Base-by-base conservation (phyloP, 805 yeast species). In the Candida corydali region DNA sequence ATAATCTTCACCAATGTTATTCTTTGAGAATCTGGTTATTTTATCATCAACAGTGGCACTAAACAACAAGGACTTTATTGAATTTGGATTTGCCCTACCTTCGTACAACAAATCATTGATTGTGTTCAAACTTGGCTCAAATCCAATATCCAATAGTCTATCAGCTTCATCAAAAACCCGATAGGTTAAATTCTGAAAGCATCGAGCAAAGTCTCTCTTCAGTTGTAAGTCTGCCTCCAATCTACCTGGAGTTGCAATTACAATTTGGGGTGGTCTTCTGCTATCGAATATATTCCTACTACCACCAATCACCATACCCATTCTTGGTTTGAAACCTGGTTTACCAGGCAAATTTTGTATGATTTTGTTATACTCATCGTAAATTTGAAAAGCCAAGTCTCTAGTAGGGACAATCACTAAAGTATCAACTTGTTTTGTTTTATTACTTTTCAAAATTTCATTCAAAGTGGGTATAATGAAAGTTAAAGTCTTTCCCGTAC, bases 401-500 rank as follows among this genome's bases (percentile, higher is more conserved):
- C 97, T 77, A 5, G 96, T 88, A 32, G 97, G 97, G 3, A 91
- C 82, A 38, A 88, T 73, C 17, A 88, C 76, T 40, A 89, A 73
- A 22, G 87, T 54, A 14, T 50, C 45, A 3, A 59, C 57, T 15
- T 38, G 36, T 14, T 26, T 17, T 1, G 17, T 12, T 45, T 73
- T 67, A 4, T 56, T 52, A 12, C 55, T 59, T 3, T 41, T 40
- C 8, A 44, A 36, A 26, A 54, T 50, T 46, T 49, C 38, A 50
- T 54, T 33, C 47, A 54, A 40, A 31, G 76, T 73, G 2, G 96
- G 96, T 29, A 89, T 67, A 42, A 89, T 82, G 57, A 86, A 88
- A 0, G 96, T 94, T 44, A 85, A 77, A 0, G 97, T 88, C 58
- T 88, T 88, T 52, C 97, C 97, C 2, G 97, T 88, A 56, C 97